These are phyloP conservation scores for Iris pallida DNA, from an alignment of 116 monocot genomes.

Conservation along the genomic window DNA sequence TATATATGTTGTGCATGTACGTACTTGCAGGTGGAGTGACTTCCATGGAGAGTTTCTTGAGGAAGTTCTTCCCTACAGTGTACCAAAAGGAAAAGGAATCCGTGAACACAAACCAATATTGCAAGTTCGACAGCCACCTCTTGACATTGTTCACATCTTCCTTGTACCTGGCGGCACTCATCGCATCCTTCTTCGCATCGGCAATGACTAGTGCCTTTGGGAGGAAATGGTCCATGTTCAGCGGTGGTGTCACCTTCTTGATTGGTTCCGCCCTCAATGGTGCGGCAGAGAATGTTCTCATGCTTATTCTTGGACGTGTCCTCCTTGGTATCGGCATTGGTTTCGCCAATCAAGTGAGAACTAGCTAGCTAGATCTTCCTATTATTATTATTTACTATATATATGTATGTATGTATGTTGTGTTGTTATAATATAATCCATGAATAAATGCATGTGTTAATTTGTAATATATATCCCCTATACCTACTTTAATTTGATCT, in stretches of 20 bases:
- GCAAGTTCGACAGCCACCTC: slow-evolving; percentile 39
- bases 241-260: slow-evolving; percentile 34
- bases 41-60: slow-evolving; percentile 3
- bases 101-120: slow-evolving; percentile 29
- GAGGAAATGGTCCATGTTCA: slow-evolving; percentile 41
- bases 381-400: too few relatives aligned
- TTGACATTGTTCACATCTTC: slow-evolving; percentile 37
- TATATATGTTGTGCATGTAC: too few relatives aligned
- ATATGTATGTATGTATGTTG: too few relatives aligned
- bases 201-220: slow-evolving; percentile 24
- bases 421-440: too few relatives aligned
- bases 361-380: too few relatives aligned
- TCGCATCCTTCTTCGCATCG: slow-evolving; percentile 30
- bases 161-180: slow-evolving; percentile 36
- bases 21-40: slow-evolving; percentile 4
- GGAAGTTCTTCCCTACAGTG: slow-evolving; percentile 13
- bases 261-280: slow-evolving; percentile 27
- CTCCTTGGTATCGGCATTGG: slow-evolving; percentile 37
- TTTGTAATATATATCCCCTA: too few relatives aligned
- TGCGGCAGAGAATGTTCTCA: slow-evolving; percentile 14
- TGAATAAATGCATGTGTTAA: too few relatives aligned
- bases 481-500: background rate
- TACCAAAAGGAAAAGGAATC: background rate
- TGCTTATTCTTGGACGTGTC: slow-evolving; percentile 37
- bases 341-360: slow-evolving; percentile 11